Percentiles rank a stretch among this genome's conserved stretches.
phyloP scores from a whole-genome alignment of 768 basidiomycete species.

The Postia placenta region DNA sequence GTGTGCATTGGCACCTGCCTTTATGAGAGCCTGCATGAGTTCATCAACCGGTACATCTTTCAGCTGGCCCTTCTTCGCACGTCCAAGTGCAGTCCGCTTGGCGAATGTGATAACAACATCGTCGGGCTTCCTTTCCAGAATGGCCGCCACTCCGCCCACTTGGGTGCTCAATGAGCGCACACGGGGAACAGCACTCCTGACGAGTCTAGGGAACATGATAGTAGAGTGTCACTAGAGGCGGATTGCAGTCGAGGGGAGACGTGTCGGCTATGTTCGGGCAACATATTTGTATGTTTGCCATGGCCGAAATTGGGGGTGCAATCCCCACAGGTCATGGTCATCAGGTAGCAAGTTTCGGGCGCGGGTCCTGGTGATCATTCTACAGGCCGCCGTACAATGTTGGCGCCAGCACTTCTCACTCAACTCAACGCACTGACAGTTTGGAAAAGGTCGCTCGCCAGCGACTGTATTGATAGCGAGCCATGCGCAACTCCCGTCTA shows the following conservation, averaged over 20 bases:
- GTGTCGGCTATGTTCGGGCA: too few species aligned
- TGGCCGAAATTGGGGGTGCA: not conserved
- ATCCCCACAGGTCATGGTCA: conserved; percentile 6
- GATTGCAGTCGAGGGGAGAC: too few species aligned
- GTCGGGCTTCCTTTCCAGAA: conserved; percentile 67
- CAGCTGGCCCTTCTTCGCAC: conserved; percentile 86
- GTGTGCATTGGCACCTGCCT: conserved; percentile 48
- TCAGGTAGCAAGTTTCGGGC: too few species aligned
- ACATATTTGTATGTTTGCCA: not conserved
- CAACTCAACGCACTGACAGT: too few species aligned
- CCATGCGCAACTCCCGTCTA: too few species aligned
- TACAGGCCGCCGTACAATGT: too few species aligned
- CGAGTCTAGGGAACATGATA: conserved; percentile 16
- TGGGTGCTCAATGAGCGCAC: conserved; percentile 31
- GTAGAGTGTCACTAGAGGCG: not conserved
- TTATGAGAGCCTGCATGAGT: conserved; percentile 75
- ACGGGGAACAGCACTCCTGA: not conserved
- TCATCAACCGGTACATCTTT: conserved; percentile 88
- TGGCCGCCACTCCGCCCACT: conserved; percentile 36
- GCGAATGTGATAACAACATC: conserved; percentile 91
- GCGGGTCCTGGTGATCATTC: too few species aligned
- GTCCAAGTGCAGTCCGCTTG: conserved; percentile 84
- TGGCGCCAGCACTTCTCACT: too few species aligned
- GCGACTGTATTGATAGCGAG: too few species aligned
- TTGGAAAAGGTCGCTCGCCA: too few species aligned